phyloP scores from a whole-genome alignment of 768 basidiomycete genomes.

The Dentipellis fragilis region DNA sequence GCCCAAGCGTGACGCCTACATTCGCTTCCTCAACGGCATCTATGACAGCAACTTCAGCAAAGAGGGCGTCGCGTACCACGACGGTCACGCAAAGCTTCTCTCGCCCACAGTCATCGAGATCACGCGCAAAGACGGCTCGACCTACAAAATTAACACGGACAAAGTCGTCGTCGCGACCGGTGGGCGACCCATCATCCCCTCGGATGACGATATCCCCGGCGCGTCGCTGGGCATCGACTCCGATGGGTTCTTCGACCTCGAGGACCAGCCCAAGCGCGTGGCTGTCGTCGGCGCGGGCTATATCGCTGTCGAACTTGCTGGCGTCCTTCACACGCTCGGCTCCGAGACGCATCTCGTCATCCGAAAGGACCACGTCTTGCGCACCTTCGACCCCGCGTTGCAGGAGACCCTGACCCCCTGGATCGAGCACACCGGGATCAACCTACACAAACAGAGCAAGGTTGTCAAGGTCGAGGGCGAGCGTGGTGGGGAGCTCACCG shows the following conservation, averaged over 20 bases:
- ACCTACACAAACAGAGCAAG: slow-evolving; percentile 71
- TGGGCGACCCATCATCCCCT: slow-evolving; percentile 72
- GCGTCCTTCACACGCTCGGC: slow-evolving; percentile 85
- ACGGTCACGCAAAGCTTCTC: slow-evolving; percentile 65
- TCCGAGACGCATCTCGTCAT: slow-evolving; percentile 90
- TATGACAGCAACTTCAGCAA: slow-evolving; percentile 84
- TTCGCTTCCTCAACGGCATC: slow-evolving; percentile 78
- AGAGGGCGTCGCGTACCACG: slow-evolving; percentile 82
- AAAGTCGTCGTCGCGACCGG: slow-evolving; percentile 81
- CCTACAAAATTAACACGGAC: slow-evolving; percentile 66
- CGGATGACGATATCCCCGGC: slow-evolving; percentile 75
- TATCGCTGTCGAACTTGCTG: slow-evolving; percentile 95
- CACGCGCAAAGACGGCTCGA: slow-evolving; percentile 52
- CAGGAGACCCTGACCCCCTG: slow-evolving; percentile 79
- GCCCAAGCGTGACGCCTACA: slow-evolving; percentile 91
- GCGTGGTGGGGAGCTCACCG: slow-evolving; percentile 61
- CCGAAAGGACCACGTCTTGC: slow-evolving; percentile 78
- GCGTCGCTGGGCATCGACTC: slow-evolving; percentile 86
- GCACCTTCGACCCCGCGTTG: slow-evolving; percentile 84
- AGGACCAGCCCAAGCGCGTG: slow-evolving; percentile 84
- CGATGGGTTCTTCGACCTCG: slow-evolving; percentile 93
- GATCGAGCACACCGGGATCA: slow-evolving; percentile 93
- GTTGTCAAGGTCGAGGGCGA: slow-evolving; percentile 69
- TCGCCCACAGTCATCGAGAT: slow-evolving; percentile 68
- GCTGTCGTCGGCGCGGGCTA: slow-evolving; percentile 96